Base-by-base conservation (phyloP, 768 basidiomycete genomes). In the Suillus luteus region DNA sequence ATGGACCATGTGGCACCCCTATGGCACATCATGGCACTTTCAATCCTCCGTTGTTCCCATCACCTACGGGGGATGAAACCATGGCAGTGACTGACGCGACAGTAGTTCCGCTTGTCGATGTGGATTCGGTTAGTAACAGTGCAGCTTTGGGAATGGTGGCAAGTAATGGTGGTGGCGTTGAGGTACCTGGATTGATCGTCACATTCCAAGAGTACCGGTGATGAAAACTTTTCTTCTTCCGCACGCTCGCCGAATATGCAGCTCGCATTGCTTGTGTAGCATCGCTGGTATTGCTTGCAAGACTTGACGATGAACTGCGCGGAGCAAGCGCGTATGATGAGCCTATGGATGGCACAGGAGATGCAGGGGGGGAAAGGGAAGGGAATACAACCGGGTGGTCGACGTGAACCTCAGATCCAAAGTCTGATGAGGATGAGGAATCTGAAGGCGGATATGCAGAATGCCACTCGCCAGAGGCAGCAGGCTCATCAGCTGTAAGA, bases 171-270 rank as follows among this genome's bases (percentile, higher is more conserved):
- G 24, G 55, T 1, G 59, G 54, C 10, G 60, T 61, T 5, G 70
- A 73, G n/a, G 72, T 67, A 46, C 62, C 57, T 3, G 75, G 69
- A 27, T 68, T 70, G 49, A 55, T 44, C n/a, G 76, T 68, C 5
- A 66, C 65, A 51, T 67, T 72, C 73, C 75, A 76, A 37, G 75
- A 76, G 15, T 67, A 60, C 41, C 75, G 70, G 41, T 54, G 70
- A 35, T 69, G 67, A 52, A 75, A 75, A 59, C 76, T 77, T 52
- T 67, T 71, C 62, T 76, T 76, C 55, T 76, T 77, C 67, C 75
- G 75, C 12, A 73, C 66, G 38, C 75, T 70, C 0, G 68, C 75
- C 37, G 69, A 57, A 65, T 76, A 76, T 2, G 75, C 75, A 2
- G 76, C 76, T 1, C 75, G 73, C 70, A 76, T 73, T 41, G 66